Evolutionary conservation across 768 basidiomycete species (phyloP).

Genomic region (Clathrus columnatus): DNA sequence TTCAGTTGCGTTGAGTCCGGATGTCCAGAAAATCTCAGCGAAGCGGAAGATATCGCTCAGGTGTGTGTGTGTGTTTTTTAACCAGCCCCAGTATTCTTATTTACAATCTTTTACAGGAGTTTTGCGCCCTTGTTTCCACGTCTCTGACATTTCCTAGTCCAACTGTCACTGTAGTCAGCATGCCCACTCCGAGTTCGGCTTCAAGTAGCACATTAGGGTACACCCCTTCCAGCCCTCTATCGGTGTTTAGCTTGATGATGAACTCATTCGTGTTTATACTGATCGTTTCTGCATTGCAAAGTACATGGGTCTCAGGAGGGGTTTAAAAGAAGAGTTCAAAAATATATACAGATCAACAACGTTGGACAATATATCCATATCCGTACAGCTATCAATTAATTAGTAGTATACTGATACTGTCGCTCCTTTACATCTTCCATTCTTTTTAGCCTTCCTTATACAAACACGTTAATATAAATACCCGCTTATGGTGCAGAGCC

Average conservation of each 20-base stretch:
- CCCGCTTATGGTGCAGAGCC: no score
- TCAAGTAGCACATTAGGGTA: background rate
- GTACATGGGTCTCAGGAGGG: background rate
- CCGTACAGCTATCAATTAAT: no score
- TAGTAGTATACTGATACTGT: no score
- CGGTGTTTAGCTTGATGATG: background rate
- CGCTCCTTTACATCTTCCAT: no score
- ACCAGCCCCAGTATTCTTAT: no score
- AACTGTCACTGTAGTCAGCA: background rate
- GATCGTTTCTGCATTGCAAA: background rate
- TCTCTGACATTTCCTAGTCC: conserved; percentile 4
- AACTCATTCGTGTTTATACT: background rate
- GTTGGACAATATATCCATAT: no score
- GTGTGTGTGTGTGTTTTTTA: background rate
- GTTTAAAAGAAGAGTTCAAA: no score
- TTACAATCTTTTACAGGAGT: background rate
- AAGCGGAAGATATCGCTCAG: conserved; percentile 2
- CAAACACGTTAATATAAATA: no score
- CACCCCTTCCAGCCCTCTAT: background rate
- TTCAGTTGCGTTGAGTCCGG: background rate
- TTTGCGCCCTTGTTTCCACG: conserved; percentile 5
- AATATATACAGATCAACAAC: no score
- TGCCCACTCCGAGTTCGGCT: background rate
- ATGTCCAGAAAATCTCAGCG: background rate
- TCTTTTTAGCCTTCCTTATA: no score